Conservation (phyloP, 192 early-diverging fungal species). For the Hyaloraphidium curvatum region DNA sequence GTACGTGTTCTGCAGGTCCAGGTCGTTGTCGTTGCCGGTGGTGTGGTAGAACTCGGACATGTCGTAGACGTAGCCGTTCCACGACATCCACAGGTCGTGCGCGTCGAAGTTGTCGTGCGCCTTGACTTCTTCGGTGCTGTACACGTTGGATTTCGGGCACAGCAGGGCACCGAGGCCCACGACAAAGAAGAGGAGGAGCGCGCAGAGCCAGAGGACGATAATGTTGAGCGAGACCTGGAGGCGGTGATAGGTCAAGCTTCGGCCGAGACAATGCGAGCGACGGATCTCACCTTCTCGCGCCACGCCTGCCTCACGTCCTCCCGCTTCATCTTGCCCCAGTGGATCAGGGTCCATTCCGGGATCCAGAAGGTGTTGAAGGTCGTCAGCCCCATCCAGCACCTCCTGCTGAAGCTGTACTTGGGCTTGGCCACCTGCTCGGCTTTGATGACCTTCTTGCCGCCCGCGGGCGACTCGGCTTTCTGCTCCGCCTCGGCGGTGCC, state of each 20-base stretch:
- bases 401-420: neutral
- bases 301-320: neutral
- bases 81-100: conserved; percentile 38
- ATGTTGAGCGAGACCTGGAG: conserved; percentile 83
- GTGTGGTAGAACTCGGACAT: conserved; percentile 28
- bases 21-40: conserved; percentile 7
- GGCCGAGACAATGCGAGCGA: neutral
- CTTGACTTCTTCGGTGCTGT: conserved; percentile 31
- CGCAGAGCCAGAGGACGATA: conserved; percentile 60
- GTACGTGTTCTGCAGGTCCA: conserved; percentile 8
- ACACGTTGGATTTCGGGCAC: conserved; percentile 39
- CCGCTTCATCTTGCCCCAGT: conserved; percentile 2
- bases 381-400: neutral
- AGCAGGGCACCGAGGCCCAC: conserved; percentile 59
- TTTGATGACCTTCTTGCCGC: neutral
- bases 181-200: conserved; percentile 70
- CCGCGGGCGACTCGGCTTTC: neutral
- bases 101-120: conserved; percentile 27
- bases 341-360: neutral
- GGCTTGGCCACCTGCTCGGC: neutral
- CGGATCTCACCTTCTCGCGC: neutral
- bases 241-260: neutral
- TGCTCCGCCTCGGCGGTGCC: neutral
- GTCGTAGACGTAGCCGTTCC: conserved; percentile 49
- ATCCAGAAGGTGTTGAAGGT: neutral